Evolutionary conservation across 2,329 filamentous ascomycete species (phyloP).

Genomic region (Claviceps arundinis): DNA sequence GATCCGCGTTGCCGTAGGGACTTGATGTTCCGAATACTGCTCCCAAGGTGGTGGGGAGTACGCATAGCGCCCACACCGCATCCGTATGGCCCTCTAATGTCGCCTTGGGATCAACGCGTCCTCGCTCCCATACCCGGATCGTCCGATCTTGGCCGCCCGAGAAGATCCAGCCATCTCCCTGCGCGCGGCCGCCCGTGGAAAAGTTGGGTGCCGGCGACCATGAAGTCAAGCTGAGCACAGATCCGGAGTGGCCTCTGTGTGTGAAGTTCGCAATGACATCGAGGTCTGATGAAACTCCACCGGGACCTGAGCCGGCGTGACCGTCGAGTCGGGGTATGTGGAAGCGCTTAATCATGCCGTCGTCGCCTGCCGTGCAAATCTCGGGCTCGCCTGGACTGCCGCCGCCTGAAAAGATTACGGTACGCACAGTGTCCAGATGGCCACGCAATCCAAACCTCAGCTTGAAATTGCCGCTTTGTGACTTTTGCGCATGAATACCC

Average conservation of each 20-base stretch:
- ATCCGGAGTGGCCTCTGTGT: conserved; percentile 83
- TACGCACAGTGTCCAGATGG: conserved; percentile 85
- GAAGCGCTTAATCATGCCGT: conserved; percentile 93
- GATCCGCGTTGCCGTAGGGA: conserved; percentile 67
- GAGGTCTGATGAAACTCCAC: conserved; percentile 57
- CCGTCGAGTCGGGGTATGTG: conserved; percentile 74
- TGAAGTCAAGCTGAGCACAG: conserved; percentile 74
- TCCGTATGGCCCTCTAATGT: conserved; percentile 90
- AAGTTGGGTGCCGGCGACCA: conserved; percentile 83
- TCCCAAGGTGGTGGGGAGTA: conserved; percentile 72
- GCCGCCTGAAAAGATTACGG: conserved; percentile 91
- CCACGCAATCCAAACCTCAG: conserved; percentile 84
- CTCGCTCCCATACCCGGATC: conserved; percentile 89
- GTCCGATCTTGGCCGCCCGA: conserved; percentile 91
- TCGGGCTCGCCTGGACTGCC: conserved; percentile 92
- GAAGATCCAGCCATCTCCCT: conserved; percentile 96
- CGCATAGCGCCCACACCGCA: conserved; percentile 89
- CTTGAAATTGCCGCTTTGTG: conserved; percentile 71
- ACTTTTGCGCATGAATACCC: conserved; percentile 40
- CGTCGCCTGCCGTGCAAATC: conserved; percentile 90
- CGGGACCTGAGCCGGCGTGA: conserved; percentile 24
- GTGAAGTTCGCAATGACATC: conserved; percentile 93
- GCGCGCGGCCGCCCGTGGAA: conserved; percentile 72
- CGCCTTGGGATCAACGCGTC: conserved; percentile 86
- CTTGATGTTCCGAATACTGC: conserved; percentile 65